Conservation (phyloP, 345 rosid species). For the Mallotus nudiflorus region DNA sequence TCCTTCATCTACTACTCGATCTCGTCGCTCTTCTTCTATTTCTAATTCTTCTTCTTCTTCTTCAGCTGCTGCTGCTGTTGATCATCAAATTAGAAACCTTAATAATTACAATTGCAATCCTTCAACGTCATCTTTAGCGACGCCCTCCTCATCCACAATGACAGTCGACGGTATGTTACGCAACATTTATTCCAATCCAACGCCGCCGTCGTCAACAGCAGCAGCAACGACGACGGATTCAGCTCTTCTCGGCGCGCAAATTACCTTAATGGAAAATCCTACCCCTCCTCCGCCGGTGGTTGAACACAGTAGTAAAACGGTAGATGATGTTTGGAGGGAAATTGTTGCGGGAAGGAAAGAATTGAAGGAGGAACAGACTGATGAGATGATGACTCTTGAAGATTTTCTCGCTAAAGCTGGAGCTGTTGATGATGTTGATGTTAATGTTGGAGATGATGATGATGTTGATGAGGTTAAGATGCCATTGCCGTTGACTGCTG, state of each 20-base stretch:
- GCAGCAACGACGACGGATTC: slow-evolving; percentile 28
- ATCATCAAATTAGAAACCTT: slow-evolving; percentile 23
- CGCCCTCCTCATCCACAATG: slow-evolving; percentile 32
- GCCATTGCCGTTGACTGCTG: slow-evolving; percentile 37
- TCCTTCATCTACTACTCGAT: slow-evolving; percentile 27
- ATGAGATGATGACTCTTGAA: slow-evolving; percentile 88
- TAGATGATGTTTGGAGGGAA: slow-evolving; percentile 88
- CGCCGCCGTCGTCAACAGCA: too few species aligned
- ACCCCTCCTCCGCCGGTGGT: background rate
- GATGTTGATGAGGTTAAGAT: slow-evolving; percentile 30
- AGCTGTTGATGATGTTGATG: slow-evolving; percentile 43
- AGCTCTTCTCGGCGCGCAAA: slow-evolving; percentile 41
- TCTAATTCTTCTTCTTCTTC: too few species aligned
- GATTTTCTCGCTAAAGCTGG: slow-evolving; percentile 80
- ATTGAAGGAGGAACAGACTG: slow-evolving; percentile 68
- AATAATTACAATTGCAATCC: slow-evolving; percentile 6
- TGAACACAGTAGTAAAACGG: slow-evolving; percentile 23
- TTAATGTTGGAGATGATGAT: slow-evolving; percentile 30
- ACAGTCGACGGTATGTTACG: slow-evolving; percentile 48
- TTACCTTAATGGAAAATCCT: slow-evolving; percentile 44
- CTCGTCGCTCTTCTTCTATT: slow-evolving; percentile 46
- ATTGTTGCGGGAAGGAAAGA: slow-evolving; percentile 63
- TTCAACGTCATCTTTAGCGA: slow-evolving; percentile 11
- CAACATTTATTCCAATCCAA: slow-evolving; percentile 28
- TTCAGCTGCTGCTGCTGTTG: too few species aligned